phyloP scores from a whole-genome alignment of 108 stramenopile genomes.

The Fragilaria radians region DNA sequence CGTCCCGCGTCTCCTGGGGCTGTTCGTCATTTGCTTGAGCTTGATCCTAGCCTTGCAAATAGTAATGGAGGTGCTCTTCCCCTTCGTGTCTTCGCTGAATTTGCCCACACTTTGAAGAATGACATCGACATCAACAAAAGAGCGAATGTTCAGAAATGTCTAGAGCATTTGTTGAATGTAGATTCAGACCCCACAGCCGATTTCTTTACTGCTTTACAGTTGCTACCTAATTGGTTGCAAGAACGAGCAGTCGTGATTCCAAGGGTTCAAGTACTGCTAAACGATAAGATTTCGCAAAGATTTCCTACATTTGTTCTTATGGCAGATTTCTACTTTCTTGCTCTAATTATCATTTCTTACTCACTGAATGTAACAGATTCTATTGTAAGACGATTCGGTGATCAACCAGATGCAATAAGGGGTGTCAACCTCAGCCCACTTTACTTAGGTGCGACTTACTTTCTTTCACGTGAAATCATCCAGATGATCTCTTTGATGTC shows the following conservation, averaged over 20 bases:
- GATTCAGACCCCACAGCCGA: conserved; percentile 30
- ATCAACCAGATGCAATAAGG: not conserved
- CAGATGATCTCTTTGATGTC: conserved; percentile 36
- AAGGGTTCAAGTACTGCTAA: conserved; percentile 32
- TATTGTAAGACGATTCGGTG: conserved; percentile 21
- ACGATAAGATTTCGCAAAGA: conserved; percentile 33
- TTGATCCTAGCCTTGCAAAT: conserved; percentile 42
- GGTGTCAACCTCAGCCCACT: conserved; percentile 10
- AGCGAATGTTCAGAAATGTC: conserved; percentile 32
- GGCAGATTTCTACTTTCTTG: conserved; percentile 30
- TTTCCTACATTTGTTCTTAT: conserved; percentile 44
- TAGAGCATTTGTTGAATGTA: conserved; percentile 24
- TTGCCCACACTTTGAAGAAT: conserved; percentile 34
- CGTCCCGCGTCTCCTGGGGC: conserved; percentile 24
- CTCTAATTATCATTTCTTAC: conserved; percentile 29
- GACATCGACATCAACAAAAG: conserved; percentile 32
- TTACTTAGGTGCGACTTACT: conserved; percentile 49
- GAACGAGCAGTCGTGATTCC: conserved; percentile 33
- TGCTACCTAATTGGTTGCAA: conserved; percentile 35
- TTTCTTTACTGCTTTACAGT: conserved; percentile 47
- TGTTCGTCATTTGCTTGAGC: conserved; percentile 28
- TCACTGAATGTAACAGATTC: conserved; percentile 18
- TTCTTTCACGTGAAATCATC: conserved; percentile 29
- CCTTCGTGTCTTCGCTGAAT: conserved; percentile 54
- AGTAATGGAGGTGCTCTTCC: conserved; percentile 44